A percentile compares a stretch with the other conserved stretches of the same genome.
phyloP scores from a whole-genome alignment of 139 green algal genomes.

The Zygnema cylindricum region DNA sequence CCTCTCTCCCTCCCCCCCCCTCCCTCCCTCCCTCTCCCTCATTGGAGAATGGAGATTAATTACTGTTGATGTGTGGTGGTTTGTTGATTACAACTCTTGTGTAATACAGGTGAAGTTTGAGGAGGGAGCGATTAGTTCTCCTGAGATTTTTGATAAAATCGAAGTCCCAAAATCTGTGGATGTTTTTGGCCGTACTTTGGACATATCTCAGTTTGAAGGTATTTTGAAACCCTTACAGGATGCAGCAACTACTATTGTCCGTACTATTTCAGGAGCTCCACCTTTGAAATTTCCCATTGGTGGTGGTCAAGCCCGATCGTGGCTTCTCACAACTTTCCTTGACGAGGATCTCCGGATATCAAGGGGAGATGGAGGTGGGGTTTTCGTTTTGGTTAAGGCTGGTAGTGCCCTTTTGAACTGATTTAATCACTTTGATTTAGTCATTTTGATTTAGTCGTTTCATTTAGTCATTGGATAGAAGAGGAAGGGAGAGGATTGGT shows the following conservation, averaged over 20 bases:
- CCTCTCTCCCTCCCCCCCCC: background rate
- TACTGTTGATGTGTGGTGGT: background rate
- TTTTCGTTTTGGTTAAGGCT: constrained; percentile 65
- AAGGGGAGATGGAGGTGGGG: constrained; percentile 47
- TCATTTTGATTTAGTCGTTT: too few species aligned
- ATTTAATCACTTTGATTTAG: too few species aligned
- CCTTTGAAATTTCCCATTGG: constrained; percentile 33
- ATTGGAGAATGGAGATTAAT: background rate
- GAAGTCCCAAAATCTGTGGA: constrained; percentile 3
- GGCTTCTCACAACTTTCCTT: constrained; percentile 71
- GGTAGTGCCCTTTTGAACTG: constrained; percentile 38
- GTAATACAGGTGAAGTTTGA: constrained; percentile 59
- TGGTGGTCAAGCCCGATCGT: constrained; percentile 19
- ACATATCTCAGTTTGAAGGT: constrained; percentile 11
- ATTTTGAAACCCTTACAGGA: constrained; percentile 49
- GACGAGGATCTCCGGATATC: constrained; percentile 66
- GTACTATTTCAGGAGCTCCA: constrained; percentile 73
- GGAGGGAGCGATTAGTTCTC: constrained; percentile 45
- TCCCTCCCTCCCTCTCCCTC: background rate
- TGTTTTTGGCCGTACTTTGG: constrained; percentile 39
- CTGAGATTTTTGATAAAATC: constrained; percentile 22
- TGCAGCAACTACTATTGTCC: constrained; percentile 25
- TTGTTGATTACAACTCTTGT: too few species aligned
- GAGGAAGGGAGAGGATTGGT: too few species aligned
- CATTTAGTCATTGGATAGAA: too few species aligned